Evolutionary conservation across 176 grass and related monocot species (phyloP).

Genomic region (Eragrostis nindensis): DNA sequence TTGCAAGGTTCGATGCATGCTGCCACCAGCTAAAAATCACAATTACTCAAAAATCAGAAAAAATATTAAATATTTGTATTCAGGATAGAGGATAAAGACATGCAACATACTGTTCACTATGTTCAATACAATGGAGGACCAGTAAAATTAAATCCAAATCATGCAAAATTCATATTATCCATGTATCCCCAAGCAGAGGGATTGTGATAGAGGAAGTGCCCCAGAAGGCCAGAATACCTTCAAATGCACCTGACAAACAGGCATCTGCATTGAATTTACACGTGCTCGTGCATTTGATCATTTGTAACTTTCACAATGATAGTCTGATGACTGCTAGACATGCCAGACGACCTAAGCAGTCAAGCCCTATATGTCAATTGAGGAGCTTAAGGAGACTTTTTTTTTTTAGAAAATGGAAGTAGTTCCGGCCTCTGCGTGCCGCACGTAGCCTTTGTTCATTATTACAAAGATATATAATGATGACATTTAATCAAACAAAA

Average conservation of each 20-base stretch:
- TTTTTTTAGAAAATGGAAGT: too few relatives aligned
- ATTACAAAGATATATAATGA: too few relatives aligned
- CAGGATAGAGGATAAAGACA: constrained; percentile 19
- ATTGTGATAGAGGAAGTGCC: not conserved
- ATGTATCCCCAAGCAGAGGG: not conserved
- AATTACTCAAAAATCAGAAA: constrained; percentile 52
- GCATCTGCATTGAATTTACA: constrained; percentile 11
- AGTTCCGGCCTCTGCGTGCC: too few relatives aligned
- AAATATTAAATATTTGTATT: constrained; percentile 13
- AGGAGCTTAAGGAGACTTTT: not conserved
- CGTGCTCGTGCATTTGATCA: constrained; percentile 32
- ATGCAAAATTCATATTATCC: constrained; percentile 12
- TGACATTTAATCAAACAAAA: not conserved
- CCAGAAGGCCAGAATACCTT: not conserved
- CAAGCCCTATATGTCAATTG: constrained; percentile 2
- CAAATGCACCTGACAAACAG: not conserved
- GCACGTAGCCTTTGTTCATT: too few relatives aligned
- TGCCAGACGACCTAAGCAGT: constrained; percentile 16
- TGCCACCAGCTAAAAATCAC: constrained; percentile 85
- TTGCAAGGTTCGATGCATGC: constrained; percentile 91
- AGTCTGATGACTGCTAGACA: not conserved
- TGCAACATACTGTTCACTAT: not conserved
- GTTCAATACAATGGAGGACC: constrained; percentile 1
- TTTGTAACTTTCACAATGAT: not conserved
- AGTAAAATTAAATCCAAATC: constrained; percentile 13